phyloP scores from a whole-genome alignment of 305 asterid species.

The Solanum hybrid region DNA sequence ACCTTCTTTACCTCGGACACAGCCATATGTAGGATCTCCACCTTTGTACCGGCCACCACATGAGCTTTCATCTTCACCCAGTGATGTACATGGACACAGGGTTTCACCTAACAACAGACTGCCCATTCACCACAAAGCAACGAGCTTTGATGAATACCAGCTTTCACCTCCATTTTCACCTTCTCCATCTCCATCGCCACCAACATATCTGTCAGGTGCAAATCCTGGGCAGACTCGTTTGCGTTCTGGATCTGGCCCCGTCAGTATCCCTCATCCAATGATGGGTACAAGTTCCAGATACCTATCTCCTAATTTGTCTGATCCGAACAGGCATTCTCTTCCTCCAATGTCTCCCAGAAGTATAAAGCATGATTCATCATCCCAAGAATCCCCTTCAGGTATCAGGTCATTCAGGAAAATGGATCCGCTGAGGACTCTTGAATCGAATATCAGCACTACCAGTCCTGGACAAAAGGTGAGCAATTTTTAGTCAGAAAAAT shows the following conservation, averaged over 20 bases:
- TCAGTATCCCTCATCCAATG: slow-evolving; percentile 87
- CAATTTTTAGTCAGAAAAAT: slow-evolving; percentile 7
- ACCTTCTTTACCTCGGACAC: slow-evolving; percentile 38
- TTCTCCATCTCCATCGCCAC: slow-evolving; percentile 91
- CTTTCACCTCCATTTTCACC: slow-evolving; percentile 90
- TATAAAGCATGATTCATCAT: slow-evolving; percentile 57
- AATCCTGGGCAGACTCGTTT: slow-evolving; percentile 36
- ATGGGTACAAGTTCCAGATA: slow-evolving; percentile 66
- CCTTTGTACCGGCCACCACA: slow-evolving; percentile 56
- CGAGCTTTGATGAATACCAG: slow-evolving; percentile 45
- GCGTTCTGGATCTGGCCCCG: slow-evolving; percentile 70
- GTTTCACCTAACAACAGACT: slow-evolving; percentile 36
- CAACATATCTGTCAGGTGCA: slow-evolving; percentile 39
- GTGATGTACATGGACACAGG: slow-evolving; percentile 36
- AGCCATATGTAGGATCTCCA: slow-evolving; percentile 57
- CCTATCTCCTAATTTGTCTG: slow-evolving; percentile 84
- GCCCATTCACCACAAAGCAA: slow-evolving; percentile 32
- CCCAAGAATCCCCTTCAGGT: slow-evolving; percentile 83
- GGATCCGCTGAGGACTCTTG: slow-evolving; percentile 61
- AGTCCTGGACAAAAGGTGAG: slow-evolving; percentile 53
- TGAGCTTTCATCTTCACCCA: slow-evolving; percentile 52
- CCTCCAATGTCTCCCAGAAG: slow-evolving; percentile 87
- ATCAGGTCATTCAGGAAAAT: slow-evolving; percentile 53
- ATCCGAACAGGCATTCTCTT: slow-evolving; percentile 73
- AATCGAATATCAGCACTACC: slow-evolving; percentile 37